These are phyloP conservation scores for Sclerotinia subarctica DNA, from an alignment of 2,329 filamentous ascomycete genomes.

Conservation along the genomic window DNA sequence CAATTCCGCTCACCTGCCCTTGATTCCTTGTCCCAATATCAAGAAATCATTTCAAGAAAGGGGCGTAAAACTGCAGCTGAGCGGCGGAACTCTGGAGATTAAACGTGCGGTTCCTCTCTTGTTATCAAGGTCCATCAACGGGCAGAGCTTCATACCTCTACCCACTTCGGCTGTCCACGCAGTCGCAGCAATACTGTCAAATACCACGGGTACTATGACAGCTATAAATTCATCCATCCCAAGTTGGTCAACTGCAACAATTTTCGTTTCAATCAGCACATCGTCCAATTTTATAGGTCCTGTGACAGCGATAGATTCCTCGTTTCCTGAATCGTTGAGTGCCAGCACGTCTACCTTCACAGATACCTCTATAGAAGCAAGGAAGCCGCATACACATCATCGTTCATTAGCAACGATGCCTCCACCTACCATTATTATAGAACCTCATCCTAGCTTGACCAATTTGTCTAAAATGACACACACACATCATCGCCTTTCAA, in stretches of 20 bases:
- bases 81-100: too few relatives aligned
- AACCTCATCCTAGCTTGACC: not conserved
- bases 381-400: not conserved
- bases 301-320: not conserved
- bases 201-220: not conserved
- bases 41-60: not conserved
- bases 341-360: not conserved
- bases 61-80: not conserved
- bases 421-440: conserved; percentile 4
- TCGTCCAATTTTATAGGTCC: not conserved
- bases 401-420: not conserved
- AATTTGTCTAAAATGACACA: not conserved
- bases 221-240: not conserved
- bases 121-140: not conserved
- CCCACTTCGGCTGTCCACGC: not conserved
- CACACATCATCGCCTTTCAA: not conserved
- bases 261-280: not conserved
- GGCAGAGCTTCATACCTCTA: not conserved
- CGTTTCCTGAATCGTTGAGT: too few relatives aligned
- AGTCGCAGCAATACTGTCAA: not conserved
- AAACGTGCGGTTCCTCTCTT: not conserved
- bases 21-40: not conserved
- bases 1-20: not conserved
- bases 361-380: not conserved
- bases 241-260: not conserved